A percentile compares a stretch with the other conserved stretches of the same genome.
These are phyloP conservation scores for Claviceps sp. DNA, from an alignment of 2,329 filamentous ascomycete genomes.

Conservation along the genomic window DNA sequence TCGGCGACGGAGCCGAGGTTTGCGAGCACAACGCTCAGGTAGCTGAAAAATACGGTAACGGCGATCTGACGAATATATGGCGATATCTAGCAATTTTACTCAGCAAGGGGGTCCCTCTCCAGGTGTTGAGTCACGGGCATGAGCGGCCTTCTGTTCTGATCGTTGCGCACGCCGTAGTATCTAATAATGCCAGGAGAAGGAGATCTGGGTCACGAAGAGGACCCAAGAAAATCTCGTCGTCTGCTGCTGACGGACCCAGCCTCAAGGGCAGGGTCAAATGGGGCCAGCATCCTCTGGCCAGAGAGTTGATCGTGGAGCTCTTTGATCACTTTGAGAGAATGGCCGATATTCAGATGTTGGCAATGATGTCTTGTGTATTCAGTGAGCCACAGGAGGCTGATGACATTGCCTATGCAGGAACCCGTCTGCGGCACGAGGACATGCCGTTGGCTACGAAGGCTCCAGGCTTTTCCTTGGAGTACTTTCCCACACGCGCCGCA, in stretches of 20 bases:
- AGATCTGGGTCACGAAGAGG: not conserved
- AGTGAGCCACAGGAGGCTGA: conserved; percentile 45
- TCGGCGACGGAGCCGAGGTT: conserved; percentile 67
- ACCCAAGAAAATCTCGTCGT: not conserved
- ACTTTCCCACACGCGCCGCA: conserved; percentile 46
- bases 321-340: conserved; percentile 49
- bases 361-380: conserved; percentile 59
- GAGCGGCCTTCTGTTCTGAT: conserved; percentile 50
- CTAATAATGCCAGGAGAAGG: conserved; percentile 20
- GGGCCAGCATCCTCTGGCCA: conserved; percentile 52
- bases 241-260: conserved; percentile 9
- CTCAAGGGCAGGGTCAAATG: conserved; percentile 52
- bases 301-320: conserved; percentile 46
- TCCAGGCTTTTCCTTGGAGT: conserved; percentile 52
- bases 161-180: conserved; percentile 50
- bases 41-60: conserved; percentile 55
- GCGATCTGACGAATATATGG: conserved; percentile 73
- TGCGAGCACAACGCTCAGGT: conserved; percentile 74
- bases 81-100: conserved; percentile 65
- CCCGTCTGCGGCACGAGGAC: conserved; percentile 42
- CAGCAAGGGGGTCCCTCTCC: conserved; percentile 60
- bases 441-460: conserved; percentile 53
- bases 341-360: conserved; percentile 56
- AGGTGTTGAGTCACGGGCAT: conserved; percentile 43
- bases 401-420: conserved; percentile 43